phyloP scores from a whole-genome alignment of 2,329 filamentous ascomycete species.

The Onygenales sp. region DNA sequence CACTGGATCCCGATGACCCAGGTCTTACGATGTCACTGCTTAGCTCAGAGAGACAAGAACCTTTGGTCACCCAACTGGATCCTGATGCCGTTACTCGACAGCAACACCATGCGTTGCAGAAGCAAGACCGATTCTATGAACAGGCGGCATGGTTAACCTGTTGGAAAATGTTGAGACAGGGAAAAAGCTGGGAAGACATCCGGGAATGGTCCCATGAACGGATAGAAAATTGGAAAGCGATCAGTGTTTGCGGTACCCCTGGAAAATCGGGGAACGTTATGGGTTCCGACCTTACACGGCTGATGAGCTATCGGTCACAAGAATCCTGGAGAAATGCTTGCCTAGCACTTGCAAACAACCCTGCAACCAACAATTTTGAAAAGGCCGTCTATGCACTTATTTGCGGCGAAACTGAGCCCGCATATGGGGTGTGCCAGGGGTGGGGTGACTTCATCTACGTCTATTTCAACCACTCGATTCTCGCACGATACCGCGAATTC shows the following conservation, averaged over 20 bases:
- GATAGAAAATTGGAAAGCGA: conserved; percentile 80
- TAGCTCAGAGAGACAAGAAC: conserved; percentile 50
- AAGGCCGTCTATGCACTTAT: conserved; percentile 82
- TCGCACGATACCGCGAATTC: conserved; percentile 70
- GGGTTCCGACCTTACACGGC: conserved; percentile 29
- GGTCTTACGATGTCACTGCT: conserved; percentile 48
- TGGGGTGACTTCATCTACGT: conserved; percentile 86
- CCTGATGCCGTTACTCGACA: conserved; percentile 83
- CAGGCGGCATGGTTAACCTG: conserved; percentile 86
- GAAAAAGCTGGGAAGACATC: conserved; percentile 64
- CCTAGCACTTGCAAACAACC: conserved; percentile 46
- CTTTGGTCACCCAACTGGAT: conserved; percentile 77
- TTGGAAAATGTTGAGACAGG: conserved; percentile 83
- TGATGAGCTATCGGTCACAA: conserved; percentile 33
- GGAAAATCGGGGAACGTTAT: conserved; percentile 19
- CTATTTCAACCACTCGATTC: conserved; percentile 76
- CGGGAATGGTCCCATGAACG: conserved; percentile 78
- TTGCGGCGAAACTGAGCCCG: conserved; percentile 71
- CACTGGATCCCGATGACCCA: conserved; percentile 54
- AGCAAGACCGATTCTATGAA: conserved; percentile 81
- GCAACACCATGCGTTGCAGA: conserved; percentile 66
- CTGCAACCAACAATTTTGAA: conserved; percentile 66
- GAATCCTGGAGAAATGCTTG: conserved; percentile 30
- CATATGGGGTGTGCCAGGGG: conserved; percentile 63
- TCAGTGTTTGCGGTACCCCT: conserved; percentile 59